Evolutionary conservation across 257 asterid species (phyloP).

Genomic region (Solanum bulbocastanum): DNA sequence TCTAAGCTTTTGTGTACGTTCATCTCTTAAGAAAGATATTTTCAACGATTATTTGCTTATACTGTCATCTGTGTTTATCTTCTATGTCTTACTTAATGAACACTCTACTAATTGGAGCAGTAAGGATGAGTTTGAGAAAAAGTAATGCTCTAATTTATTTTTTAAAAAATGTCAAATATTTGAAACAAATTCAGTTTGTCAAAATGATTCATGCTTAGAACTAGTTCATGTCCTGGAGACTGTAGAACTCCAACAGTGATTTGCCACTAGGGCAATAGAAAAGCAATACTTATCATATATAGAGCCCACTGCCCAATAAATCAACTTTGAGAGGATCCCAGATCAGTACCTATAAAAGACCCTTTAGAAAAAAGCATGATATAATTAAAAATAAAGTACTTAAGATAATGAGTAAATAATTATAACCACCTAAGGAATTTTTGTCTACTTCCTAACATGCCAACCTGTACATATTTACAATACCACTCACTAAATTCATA

Average conservation of each 20-base stretch:
- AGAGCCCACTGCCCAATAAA: slow-evolving; percentile 1
- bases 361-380: neutral
- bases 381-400: neutral
- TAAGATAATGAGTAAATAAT: neutral
- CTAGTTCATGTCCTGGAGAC: neutral
- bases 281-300: neutral
- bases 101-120: neutral
- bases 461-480: neutral
- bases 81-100: neutral
- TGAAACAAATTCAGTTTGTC: neutral
- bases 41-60: neutral
- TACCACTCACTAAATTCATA: neutral
- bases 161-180: neutral
- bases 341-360: neutral
- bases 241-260: neutral
- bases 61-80: neutral
- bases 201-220: neutral
- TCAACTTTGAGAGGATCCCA: slow-evolving; percentile 3
- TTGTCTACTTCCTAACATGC: neutral
- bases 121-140: neutral
- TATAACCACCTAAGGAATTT: neutral
- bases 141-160: neutral
- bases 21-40: neutral
- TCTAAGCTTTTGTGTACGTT: neutral
- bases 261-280: neutral